Conservation (phyloP, 1,284 basidiomycete species). For the Apiotrichum sp. region DNA sequence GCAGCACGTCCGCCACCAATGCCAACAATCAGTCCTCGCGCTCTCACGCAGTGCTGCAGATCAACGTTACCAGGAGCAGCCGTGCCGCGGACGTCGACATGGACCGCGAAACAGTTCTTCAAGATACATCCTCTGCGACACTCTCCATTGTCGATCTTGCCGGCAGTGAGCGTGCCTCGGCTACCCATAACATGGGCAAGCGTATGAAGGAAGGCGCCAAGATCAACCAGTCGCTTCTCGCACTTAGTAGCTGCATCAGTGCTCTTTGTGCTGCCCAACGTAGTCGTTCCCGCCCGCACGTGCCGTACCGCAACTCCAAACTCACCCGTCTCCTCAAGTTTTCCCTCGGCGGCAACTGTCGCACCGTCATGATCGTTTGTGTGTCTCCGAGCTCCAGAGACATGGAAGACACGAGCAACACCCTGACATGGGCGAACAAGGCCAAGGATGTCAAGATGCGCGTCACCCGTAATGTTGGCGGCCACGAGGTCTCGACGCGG, state of each 20-base stretch:
- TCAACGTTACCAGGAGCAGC: conserved; percentile 79
- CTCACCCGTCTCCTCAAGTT: conserved; percentile 93
- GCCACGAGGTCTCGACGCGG: conserved; percentile 84
- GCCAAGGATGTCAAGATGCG: conserved; percentile 97
- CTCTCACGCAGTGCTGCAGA: conserved; percentile 90
- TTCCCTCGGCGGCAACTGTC: conserved; percentile 93
- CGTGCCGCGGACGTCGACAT: conserved; percentile 41
- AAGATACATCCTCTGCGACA: conserved; percentile 73
- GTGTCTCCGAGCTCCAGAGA: conserved; percentile 87
- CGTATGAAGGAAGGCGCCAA: conserved; percentile 96
- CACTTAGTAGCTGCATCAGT: conserved; percentile 93
- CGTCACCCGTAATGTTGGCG: conserved; percentile 80
- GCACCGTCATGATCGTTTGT: conserved; percentile 97
- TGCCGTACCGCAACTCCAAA: conserved; percentile 95
- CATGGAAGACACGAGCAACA: conserved; percentile 97
- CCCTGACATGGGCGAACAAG: conserved; percentile 88
- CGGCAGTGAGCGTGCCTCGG: conserved; percentile 88
- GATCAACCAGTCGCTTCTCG: conserved; percentile 93
- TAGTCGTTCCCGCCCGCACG: conserved; percentile 71
- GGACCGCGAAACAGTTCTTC: conserved; percentile 25
- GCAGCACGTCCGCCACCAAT: conserved; percentile 86
- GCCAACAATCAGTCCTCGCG: conserved; percentile 92
- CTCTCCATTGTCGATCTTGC: conserved; percentile 95
- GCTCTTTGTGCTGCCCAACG: conserved; percentile 71
- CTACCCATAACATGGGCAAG: conserved; percentile 92